Evolutionary conservation across 768 basidiomycete species (phyloP).

Genomic region (Peribolospora baueri): DNA sequence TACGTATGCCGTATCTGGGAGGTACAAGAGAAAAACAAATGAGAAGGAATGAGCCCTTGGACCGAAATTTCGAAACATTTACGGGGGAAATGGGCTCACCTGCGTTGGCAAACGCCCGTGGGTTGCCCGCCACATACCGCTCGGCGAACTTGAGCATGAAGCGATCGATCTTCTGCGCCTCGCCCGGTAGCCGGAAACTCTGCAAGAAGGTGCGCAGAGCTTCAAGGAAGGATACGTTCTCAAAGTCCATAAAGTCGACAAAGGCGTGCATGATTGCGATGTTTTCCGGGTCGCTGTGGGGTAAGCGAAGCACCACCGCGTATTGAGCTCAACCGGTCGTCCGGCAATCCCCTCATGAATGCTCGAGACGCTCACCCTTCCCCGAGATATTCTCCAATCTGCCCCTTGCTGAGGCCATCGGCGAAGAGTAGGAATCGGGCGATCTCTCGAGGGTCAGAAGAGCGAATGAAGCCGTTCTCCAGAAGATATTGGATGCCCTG

Average conservation of each 20-base stretch:
- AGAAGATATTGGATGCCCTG: slow-evolving; percentile 75
- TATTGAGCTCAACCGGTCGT: neutral
- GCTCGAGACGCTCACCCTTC: slow-evolving; percentile 45
- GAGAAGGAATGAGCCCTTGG: neutral
- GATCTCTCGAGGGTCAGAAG: slow-evolving; percentile 45
- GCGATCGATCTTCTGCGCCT: slow-evolving; percentile 94
- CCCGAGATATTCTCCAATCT: slow-evolving; percentile 94
- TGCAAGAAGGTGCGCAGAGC: slow-evolving; percentile 77
- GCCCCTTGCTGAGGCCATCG: slow-evolving; percentile 78
- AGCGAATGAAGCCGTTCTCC: slow-evolving; percentile 64
- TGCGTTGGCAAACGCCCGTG: slow-evolving; percentile 75
- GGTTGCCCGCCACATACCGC: slow-evolving; percentile 73
- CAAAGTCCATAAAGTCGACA: slow-evolving; percentile 75
- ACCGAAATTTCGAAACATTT: slow-evolving; percentile 14
- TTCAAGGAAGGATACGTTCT: slow-evolving; percentile 54
- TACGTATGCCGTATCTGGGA: slow-evolving; percentile 67
- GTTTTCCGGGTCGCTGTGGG: slow-evolving; percentile 54
- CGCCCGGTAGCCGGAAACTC: slow-evolving; percentile 87
- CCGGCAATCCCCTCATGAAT: neutral
- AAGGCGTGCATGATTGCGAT: slow-evolving; percentile 93
- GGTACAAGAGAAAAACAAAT: neutral
- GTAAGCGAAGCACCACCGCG: neutral
- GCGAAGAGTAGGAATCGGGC: slow-evolving; percentile 64
- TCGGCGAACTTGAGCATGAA: slow-evolving; percentile 98
- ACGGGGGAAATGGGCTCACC: slow-evolving; percentile 24